Conservation (phyloP, 768 basidiomycete genomes). For the Lyophyllum shimeji region DNA sequence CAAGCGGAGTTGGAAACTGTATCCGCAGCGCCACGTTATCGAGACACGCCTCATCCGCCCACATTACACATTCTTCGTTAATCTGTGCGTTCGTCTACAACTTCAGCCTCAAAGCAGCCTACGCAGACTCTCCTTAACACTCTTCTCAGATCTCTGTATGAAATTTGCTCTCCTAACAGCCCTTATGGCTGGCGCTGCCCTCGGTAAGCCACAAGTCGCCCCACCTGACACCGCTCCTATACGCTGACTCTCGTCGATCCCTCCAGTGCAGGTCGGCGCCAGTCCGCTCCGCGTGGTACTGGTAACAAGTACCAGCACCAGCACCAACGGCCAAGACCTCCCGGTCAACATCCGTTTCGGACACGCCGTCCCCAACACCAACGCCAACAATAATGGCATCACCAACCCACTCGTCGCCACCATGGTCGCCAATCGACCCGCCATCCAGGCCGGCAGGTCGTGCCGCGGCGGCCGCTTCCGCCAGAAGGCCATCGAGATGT, state of each 20-base stretch:
- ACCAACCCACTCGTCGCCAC: slow-evolving; percentile 24
- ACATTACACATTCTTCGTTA: background rate
- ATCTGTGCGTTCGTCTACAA: slow-evolving; percentile 9
- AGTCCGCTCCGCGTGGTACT: slow-evolving; percentile 49
- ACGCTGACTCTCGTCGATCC: background rate
- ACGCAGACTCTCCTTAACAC: slow-evolving; percentile 6
- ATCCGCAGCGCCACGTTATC: slow-evolving; percentile 4
- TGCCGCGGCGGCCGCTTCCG: slow-evolving; percentile 36
- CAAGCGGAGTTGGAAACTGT: slow-evolving; percentile 15
- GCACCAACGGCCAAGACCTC: slow-evolving; percentile 4
- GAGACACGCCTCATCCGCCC: background rate
- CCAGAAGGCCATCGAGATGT: slow-evolving; percentile 50
- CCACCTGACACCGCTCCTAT: background rate
- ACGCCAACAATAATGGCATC: slow-evolving; percentile 12
- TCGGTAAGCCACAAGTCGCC: slow-evolving; percentile 24
- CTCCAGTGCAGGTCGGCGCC: slow-evolving; percentile 40
- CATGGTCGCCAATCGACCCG: slow-evolving; percentile 7
- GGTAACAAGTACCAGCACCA: slow-evolving; percentile 21
- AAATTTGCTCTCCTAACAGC: slow-evolving; percentile 18
- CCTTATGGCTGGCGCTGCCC: slow-evolving; percentile 34
- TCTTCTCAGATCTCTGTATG: slow-evolving; percentile 8
- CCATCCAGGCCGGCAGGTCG: background rate
- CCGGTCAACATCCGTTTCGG: slow-evolving; percentile 35
- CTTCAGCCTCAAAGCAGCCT: background rate
- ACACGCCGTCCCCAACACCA: slow-evolving; percentile 30